Evolutionary conservation across 257 asterid genomes (phyloP), one percentile per base, ranked within the genome.

Genomic region (Solanum ossicruentum): DNA sequence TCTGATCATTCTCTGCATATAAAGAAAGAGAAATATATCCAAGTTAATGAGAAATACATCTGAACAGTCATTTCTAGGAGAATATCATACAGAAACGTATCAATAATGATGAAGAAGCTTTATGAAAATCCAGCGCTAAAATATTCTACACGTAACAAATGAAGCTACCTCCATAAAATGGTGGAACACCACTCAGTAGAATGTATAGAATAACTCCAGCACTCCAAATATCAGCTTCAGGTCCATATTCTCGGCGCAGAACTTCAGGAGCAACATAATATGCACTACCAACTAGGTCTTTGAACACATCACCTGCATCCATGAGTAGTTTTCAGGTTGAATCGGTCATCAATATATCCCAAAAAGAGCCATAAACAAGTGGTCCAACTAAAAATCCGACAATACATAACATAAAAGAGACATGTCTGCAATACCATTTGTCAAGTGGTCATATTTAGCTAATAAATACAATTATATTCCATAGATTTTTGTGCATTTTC

Each of bases 261-360:
- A 95, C 98, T 87, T 94, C 98, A 55, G 98, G 98, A 84, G 98
- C 97, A 28, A 95, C 97, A 83, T 95, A 95, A 85, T 95, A 95
- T 77, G 98, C 95, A 90, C 98, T 95, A 58, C 98, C 98, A 73
- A 95, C 98, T 21, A 95, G 95, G 86, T 95, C 98, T 88, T 84
- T 91, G 91, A 94, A 94, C 36, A 77, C 83, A 78, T 94, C 98
- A 71, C 97, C 98, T 94, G 90, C 88, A 91, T 55, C 73, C 82
- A 88, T 36, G 54, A 23, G 69, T 54, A 57, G 84, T 82, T 32
- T 52, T 26, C 63, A 73, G 83, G 85, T 54, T 66, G 58, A 63
- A 78, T 67, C 32, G 12, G 18, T 51, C 56, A 52, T 15, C 69
- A 26, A 11, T 61, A 20, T 20, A 66, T 36, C 69, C 70, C 12